Evolutionary conservation across 345 rosid species (phyloP).

Genomic region (Citropsis articulata): DNA sequence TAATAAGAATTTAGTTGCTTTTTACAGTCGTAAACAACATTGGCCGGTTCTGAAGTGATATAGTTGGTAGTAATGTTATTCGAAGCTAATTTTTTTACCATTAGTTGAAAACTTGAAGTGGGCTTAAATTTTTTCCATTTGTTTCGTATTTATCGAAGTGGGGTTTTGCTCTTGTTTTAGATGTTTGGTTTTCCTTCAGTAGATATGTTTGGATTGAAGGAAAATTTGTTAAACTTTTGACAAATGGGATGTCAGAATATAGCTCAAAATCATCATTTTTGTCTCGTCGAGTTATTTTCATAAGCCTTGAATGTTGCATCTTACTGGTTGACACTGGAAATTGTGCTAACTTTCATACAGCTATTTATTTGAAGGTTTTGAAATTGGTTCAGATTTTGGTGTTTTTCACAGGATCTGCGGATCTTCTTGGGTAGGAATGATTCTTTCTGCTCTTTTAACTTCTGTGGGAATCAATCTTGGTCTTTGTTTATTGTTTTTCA

Average conservation of each 20-base stretch:
- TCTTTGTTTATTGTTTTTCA: constrained; percentile 70
- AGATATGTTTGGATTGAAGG: not conserved
- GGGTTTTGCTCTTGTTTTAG: not conserved
- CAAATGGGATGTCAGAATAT: no score
- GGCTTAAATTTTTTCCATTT: not conserved
- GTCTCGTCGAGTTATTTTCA: no score
- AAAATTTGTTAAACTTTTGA: not conserved
- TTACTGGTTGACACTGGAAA: no score
- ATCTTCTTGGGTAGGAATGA: constrained; percentile 35
- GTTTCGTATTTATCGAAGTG: not conserved
- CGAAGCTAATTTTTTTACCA: not conserved
- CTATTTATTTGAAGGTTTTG: not conserved
- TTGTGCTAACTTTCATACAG: not conserved
- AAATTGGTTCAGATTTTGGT: not conserved
- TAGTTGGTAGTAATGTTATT: not conserved
- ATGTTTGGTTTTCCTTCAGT: no score
- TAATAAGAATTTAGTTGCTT: not conserved
- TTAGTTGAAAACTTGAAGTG: not conserved
- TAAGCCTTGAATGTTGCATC: no score
- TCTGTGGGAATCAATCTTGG: constrained; percentile 97
- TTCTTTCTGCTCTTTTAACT: constrained; percentile 81
- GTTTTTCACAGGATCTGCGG: not conserved
- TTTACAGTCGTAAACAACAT: not conserved
- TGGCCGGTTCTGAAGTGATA: not conserved
- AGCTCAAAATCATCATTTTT: no score